Base-by-base conservation (phyloP, 108 stramenopile genomes). In the Schizochytrium sp. region DNA sequence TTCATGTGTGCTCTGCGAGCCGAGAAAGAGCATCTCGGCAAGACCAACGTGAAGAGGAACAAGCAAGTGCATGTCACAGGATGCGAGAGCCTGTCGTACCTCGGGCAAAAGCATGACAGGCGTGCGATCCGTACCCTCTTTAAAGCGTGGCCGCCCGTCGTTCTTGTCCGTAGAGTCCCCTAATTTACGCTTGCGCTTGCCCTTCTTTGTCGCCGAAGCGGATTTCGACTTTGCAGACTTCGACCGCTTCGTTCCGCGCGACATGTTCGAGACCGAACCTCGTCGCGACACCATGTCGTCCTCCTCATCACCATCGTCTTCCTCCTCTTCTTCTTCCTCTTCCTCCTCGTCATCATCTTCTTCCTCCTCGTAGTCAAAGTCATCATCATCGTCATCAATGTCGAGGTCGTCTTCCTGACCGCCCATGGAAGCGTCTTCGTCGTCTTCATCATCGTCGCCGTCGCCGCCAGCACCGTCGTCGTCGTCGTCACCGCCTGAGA, bases 1-100 rank as follows among this genome's bases (percentile, higher is more conserved):
- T 18, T 69, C 63, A 69, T 69, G 63, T 6, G 51, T 53, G 25
- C 48, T 53, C 51, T 47, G 45, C 51, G 45, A 47, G 2, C 76
- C 76, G 25, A 83, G 51, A 34, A 83, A 83, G n/a, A 83, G 76
- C 45, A 83, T 53, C 51, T 83, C 76, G 6, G 51, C 48, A 12
- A 83, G 12, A 45, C 45, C 45, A 12, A 83, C 76, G 23, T 83
- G 76, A 12, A 83, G n/a, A 25, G 76, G 76, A 28, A 47, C 76
- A 23, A 83, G 76, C 76, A 83, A 34, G n/a, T 83, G 45, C 76
- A 83, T 83, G 76, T 83, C 76, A 45, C 76, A 83, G n/a, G 8
- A 6, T 12, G n/a, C 6, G 23, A 83, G 51, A 8, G 76, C 76
- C 51, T 53, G 76, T 12, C 76, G 12, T 1, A 83, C 51, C 28